Conservation (phyloP, 768 basidiomycete species). For the Lactifluus hygrophoroides region DNA sequence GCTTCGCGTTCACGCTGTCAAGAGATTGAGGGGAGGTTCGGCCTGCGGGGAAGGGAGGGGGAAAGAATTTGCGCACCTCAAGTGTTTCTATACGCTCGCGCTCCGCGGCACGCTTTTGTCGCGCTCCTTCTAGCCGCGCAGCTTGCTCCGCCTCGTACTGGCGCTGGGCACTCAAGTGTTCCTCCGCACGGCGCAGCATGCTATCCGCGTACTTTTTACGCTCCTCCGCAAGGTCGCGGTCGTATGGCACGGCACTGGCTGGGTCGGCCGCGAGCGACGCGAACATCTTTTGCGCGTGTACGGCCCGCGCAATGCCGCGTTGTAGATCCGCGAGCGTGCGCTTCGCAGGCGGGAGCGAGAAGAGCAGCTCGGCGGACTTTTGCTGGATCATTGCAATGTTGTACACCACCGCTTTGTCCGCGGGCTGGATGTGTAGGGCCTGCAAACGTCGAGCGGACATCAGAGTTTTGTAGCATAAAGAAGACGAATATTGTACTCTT, state of each 20-base stretch:
- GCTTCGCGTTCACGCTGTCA: constrained; percentile 52
- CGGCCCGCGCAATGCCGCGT: constrained; percentile 68
- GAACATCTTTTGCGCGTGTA: constrained; percentile 82
- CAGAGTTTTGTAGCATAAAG: constrained; percentile 30
- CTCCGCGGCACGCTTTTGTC: constrained; percentile 74
- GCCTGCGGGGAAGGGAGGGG: background rate
- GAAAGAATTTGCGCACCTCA: constrained; percentile 42
- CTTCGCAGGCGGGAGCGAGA: constrained; percentile 62
- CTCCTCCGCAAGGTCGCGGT: constrained; percentile 78
- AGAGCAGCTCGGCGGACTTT: constrained; percentile 86
- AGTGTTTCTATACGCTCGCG: constrained; percentile 51
- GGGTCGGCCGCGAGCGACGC: constrained; percentile 71
- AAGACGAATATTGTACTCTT: constrained; percentile 37
- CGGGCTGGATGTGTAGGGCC: constrained; percentile 79
- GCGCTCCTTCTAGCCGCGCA: constrained; percentile 67
- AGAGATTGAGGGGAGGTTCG: background rate
- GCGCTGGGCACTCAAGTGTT: constrained; percentile 65
- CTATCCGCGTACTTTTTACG: constrained; percentile 84
- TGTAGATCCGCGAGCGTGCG: constrained; percentile 76
- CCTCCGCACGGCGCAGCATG: constrained; percentile 73
- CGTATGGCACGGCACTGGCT: constrained; percentile 68
- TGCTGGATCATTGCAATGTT: constrained; percentile 99
- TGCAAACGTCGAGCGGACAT: constrained; percentile 29
- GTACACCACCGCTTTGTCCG: constrained; percentile 85
- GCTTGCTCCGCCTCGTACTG: constrained; percentile 64